Evolutionary conservation across 2,329 filamentous ascomycete genomes (phyloP), one percentile per base, ranked within the genome.

Genomic region (Coniochaeta hoffmannii): DNA sequence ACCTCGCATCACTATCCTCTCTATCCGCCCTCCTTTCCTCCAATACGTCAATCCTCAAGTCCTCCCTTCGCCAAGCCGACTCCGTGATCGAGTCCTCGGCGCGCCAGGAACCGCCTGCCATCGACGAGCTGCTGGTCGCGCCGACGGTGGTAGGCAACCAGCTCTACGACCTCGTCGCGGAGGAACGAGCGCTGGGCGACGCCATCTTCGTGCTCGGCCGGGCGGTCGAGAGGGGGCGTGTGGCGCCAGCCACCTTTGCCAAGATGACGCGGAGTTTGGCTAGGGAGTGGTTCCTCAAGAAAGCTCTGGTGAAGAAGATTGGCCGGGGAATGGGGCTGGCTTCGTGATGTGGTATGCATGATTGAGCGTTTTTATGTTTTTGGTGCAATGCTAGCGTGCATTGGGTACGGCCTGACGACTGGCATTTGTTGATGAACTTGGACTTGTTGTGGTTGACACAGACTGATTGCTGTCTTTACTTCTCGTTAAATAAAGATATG

Each of bases 61-160:
- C 87, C 38, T 86, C 88, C 3, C 83, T 97, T 53, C 79, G 81
- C 30, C 86, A 88, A 58, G 93, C 93, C 3, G 92, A 97, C 66
- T 75, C 74, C 6, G 85, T 92, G 11, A 89, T 97, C 60, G 80
- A 83, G 41, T 81, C 84, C 53, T 89, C 89, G n/a, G 80, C 83
- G 56, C 77, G 77, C 15, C 84, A 89, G 51, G 79, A 80, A 38
- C 80, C 86, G 1, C 91, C 92, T 0, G 83, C 86, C 50, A 87
- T 97, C 51, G 94, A 99, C 68, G 91, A 96, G 58, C 80, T 97
- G 32, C 77, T 99, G 2, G 90, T 97, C n/a, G 90, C 92, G 3
- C 91, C 93, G 1, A 97, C 90, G 0, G 87, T 97, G 1, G 94
- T 97, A 4, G 90, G 89, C 0, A 92, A 93, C 61, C 94, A 99